These are phyloP conservation scores for Heterobasidion occidentale DNA, from an alignment of 1,284 basidiomycete genomes.

Conservation along the genomic window DNA sequence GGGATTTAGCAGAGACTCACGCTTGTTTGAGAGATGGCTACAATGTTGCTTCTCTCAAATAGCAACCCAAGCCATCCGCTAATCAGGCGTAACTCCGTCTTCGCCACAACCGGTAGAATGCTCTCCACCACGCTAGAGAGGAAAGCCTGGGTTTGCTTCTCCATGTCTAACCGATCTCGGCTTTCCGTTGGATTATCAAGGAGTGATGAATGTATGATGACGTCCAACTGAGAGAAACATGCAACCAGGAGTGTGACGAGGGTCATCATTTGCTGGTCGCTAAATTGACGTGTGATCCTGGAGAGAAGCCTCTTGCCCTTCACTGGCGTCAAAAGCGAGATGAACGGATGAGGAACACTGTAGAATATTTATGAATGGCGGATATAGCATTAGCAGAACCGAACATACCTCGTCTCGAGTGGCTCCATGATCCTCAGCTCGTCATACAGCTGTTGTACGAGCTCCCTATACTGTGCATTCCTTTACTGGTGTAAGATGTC, in stretches of 20 bases:
- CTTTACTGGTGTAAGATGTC: conserved; percentile 25
- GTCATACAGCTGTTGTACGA: conserved; percentile 74
- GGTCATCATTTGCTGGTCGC: conserved; percentile 75
- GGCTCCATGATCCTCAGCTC: conserved; percentile 84
- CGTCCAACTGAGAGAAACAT: conserved; percentile 90
- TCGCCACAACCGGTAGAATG: conserved; percentile 76
- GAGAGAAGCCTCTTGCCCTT: conserved; percentile 95
- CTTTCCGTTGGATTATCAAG: conserved; percentile 65
- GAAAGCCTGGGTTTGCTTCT: conserved; percentile 86
- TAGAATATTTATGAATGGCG: conserved; percentile 1
- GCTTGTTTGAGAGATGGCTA: conserved; percentile 65
- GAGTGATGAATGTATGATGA: conserved; percentile 68
- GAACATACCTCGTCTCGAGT: conserved; percentile 74
- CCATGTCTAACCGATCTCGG: conserved; percentile 64
- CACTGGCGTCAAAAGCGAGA: conserved; percentile 80
- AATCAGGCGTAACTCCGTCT: conserved; percentile 74
- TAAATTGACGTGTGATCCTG: conserved; percentile 83
- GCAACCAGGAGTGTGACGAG: conserved; percentile 90
- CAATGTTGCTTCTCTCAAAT: conserved; percentile 75
- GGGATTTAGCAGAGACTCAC: conserved; percentile 35
- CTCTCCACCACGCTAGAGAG: conserved; percentile 81
- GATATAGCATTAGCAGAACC: too few relatives aligned
- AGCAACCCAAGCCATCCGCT: conserved; percentile 84
- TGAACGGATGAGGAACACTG: conserved; percentile 93
- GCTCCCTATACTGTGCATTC: conserved; percentile 51